These are phyloP conservation scores for Barbatosphaeria neglecta DNA, from an alignment of 495 filamentous ascomycete genomes.

Conservation along the genomic window DNA sequence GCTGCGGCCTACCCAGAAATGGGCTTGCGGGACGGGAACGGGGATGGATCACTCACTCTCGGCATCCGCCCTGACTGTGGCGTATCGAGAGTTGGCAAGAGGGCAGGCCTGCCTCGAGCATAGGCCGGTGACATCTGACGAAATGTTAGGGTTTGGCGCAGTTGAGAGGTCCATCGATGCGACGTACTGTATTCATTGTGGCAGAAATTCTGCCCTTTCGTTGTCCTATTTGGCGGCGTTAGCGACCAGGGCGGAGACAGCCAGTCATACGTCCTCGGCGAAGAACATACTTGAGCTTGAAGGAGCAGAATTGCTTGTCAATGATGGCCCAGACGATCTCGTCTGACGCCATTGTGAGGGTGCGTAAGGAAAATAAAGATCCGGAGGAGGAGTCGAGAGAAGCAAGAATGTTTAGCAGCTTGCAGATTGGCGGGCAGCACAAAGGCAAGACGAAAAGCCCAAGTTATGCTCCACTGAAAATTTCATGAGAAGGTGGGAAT, in stretches of 20 bases:
- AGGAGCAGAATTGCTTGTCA: conserved; percentile 88
- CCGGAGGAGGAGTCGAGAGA: neutral
- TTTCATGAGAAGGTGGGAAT: neutral
- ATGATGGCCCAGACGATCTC: conserved; percentile 95
- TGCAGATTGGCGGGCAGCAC: neutral
- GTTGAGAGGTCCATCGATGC: neutral
- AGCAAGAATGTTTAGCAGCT: neutral
- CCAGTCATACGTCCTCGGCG: neutral
- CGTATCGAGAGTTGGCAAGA: conserved; percentile 90
- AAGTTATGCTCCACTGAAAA: too few relatives aligned
- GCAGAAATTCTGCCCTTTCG: conserved; percentile 89
- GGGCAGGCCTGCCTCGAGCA: conserved; percentile 94
- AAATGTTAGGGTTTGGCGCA: conserved; percentile 1
- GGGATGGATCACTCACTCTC: conserved; percentile 33
- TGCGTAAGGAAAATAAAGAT: too few relatives aligned
- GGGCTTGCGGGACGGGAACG: neutral
- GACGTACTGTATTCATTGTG: conserved; percentile 74
- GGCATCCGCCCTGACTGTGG: conserved; percentile 76
- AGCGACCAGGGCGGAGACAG: conserved; percentile 1
- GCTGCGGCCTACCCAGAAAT: too few relatives aligned
- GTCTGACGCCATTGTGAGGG: conserved; percentile 44
- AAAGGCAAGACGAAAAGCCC: neutral
- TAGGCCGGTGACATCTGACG: conserved; percentile 62
- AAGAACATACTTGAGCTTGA: conserved; percentile 74
- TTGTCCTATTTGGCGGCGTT: conserved; percentile 45